Evolutionary conservation across 2,329 filamentous ascomycete genomes (phyloP).

Genomic region (Fusarium chuoi): DNA sequence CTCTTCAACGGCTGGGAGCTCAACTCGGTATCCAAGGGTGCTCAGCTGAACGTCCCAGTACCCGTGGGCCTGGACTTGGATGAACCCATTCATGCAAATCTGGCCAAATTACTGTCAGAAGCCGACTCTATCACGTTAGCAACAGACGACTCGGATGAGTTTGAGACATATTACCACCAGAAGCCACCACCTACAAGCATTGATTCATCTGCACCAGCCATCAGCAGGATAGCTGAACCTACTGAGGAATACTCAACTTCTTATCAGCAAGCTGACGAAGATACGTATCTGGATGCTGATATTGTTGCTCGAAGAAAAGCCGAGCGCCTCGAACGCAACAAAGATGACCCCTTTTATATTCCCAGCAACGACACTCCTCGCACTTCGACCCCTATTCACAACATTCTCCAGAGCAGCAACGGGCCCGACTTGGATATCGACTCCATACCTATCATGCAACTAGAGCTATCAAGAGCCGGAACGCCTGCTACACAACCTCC

Average conservation of each 20-base stretch:
- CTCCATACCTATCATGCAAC: slow-evolving; percentile 93
- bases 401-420: slow-evolving; percentile 77
- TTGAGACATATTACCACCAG: slow-evolving; percentile 73
- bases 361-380: slow-evolving; percentile 64
- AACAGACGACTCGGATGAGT: slow-evolving; percentile 70
- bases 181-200: slow-evolving; percentile 62
- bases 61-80: slow-evolving; percentile 82
- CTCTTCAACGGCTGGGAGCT: slow-evolving; percentile 88
- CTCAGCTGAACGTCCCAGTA: slow-evolving; percentile 86
- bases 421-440: slow-evolving; percentile 88
- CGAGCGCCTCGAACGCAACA: slow-evolving; percentile 83
- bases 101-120: slow-evolving; percentile 73
- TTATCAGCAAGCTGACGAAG: slow-evolving; percentile 69
- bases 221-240: slow-evolving; percentile 62
- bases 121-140: slow-evolving; percentile 62
- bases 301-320: slow-evolving; percentile 78
- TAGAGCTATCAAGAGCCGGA: slow-evolving; percentile 74
- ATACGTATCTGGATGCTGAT: slow-evolving; percentile 76
- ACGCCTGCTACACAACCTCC: slow-evolving; percentile 47
- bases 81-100: slow-evolving; percentile 80
- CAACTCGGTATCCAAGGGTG: slow-evolving; percentile 86
- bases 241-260: slow-evolving; percentile 62
- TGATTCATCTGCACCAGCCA: slow-evolving; percentile 63
- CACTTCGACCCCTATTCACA: slow-evolving; percentile 81
- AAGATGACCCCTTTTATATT: slow-evolving; percentile 97